Conservation (phyloP, 2,329 filamentous ascomycete genomes). For the Phialocephala sp. region DNA sequence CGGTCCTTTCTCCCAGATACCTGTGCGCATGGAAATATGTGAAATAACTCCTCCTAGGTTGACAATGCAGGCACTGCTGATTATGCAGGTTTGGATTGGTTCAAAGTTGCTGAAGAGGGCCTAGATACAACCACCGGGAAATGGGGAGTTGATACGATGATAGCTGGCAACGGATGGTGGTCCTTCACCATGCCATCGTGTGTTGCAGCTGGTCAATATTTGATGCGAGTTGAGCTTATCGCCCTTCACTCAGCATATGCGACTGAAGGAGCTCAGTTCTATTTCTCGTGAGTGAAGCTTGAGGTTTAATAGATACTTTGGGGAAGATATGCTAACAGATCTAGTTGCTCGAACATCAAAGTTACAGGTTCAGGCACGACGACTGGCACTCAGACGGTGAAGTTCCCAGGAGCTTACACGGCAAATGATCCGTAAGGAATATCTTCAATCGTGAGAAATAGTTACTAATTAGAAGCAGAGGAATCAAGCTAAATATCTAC, state of each 20-base stretch:
- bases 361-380: slow-evolving; percentile 52
- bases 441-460: background rate
- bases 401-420: slow-evolving; percentile 56
- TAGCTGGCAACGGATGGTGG: slow-evolving; percentile 48
- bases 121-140: slow-evolving; percentile 30
- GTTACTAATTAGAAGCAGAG: slow-evolving; percentile 42
- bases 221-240: slow-evolving; percentile 59
- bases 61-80: slow-evolving; percentile 44
- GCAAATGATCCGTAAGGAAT: slow-evolving; percentile 53
- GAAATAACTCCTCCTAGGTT: slow-evolving; percentile 39
- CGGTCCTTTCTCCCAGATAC: background rate
- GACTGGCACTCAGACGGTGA: slow-evolving; percentile 47
- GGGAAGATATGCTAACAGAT: slow-evolving; percentile 35
- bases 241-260: slow-evolving; percentile 55
- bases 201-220: slow-evolving; percentile 59
- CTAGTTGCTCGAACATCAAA: slow-evolving; percentile 50
- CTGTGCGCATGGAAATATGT: background rate
- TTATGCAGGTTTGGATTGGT: slow-evolving; percentile 34
- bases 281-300: slow-evolving; percentile 35
- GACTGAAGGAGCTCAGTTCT: slow-evolving; percentile 37
- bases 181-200: slow-evolving; percentile 57
- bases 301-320: slow-evolving; percentile 39
- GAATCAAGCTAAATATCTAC: slow-evolving; percentile 44
- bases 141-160: slow-evolving; percentile 39
- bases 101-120: slow-evolving; percentile 56